Evolutionary conservation across 371 early-diverging fungal genomes (phyloP).

Genomic region (Nematocida sp.): DNA sequence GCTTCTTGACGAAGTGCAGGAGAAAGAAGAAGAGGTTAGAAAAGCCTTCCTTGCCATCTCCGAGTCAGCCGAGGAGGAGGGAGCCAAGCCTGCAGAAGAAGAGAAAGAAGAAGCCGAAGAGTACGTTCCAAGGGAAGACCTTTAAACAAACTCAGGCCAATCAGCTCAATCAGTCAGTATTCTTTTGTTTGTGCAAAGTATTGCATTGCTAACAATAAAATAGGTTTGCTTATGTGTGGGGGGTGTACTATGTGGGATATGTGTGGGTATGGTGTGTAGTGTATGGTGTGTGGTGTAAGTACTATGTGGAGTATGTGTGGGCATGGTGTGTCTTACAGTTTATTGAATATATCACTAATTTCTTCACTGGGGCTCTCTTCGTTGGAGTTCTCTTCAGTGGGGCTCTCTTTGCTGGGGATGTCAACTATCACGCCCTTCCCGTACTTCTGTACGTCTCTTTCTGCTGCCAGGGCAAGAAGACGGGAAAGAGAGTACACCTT

Average conservation of each 20-base stretch:
- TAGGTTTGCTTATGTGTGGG: no score
- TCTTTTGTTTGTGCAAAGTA: no score
- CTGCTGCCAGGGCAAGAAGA: no score
- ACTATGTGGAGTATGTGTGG: not conserved
- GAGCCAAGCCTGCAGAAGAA: not conserved
- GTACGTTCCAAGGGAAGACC: constrained; percentile 43
- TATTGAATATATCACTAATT: no score
- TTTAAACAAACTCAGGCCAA: constrained; percentile 13
- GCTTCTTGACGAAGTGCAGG: constrained; percentile 19
- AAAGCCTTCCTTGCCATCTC: constrained; percentile 4
- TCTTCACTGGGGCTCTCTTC: no score
- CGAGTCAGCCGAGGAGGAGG: not conserved
- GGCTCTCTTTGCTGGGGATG: no score
- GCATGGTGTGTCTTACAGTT: not conserved
- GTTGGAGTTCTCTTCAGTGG: no score
- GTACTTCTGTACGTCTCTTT: no score
- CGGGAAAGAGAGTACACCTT: constrained; percentile 8
- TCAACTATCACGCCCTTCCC: no score
- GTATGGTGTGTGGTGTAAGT: not conserved
- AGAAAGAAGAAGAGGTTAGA: constrained; percentile 14
- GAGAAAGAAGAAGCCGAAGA: constrained; percentile 10
- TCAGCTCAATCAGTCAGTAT: no score
- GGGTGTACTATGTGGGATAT: not conserved
- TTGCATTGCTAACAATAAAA: no score
- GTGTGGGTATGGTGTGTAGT: not conserved